Evolutionary conservation across 2,329 filamentous ascomycete genomes (phyloP), one percentile per base, ranked within the genome.

Genomic region (Passalora sequoiae): DNA sequence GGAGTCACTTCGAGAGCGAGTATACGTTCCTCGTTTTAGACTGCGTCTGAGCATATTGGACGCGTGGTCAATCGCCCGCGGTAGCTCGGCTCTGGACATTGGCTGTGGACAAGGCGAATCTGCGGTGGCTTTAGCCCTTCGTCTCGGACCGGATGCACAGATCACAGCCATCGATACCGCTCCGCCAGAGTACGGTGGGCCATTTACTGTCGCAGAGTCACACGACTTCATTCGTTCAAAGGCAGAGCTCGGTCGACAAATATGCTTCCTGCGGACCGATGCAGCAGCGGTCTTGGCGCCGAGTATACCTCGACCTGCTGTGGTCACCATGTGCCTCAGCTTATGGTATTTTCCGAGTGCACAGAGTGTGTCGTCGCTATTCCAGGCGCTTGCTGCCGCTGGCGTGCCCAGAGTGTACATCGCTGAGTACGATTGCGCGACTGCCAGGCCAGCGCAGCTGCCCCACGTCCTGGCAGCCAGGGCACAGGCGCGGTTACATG

Each of bases 391-490:
- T 17, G 32, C 32, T 17, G 32, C 13, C 32, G 32, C 32, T 15
- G 32, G 32, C 10, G 20, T 36, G n/a, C 20, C 32, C 12, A 36
- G 17, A 20, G 32, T 36, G 13, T 36, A 36, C 13, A 17, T 36
- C n/a, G 32, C 32, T 5, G 32, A 36, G 32, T 36, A 36, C 20
- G 32, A 36, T 20, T 36, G 16, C 13, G 32, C 32, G 13, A 17
- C 32, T 36, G 16, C 32, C 13, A 36, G 20, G 32, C 15, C 15
- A 12, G 32, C 8, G 13, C 32, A 36, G 10, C 16, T 36, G 32
- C 24, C 24, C 7, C 24, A 27, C 24, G 24, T 27, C 24, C 12
- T 27, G 24, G 24, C 24, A 27, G 24, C 24, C 7, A 27, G 24
- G 12, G 24, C 24, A 12, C 24, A 27, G 12, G 24, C 24, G 7